These are phyloP conservation scores for Terfezia boudieri DNA, from an alignment of 495 filamentous ascomycete genomes.

Conservation along the genomic window DNA sequence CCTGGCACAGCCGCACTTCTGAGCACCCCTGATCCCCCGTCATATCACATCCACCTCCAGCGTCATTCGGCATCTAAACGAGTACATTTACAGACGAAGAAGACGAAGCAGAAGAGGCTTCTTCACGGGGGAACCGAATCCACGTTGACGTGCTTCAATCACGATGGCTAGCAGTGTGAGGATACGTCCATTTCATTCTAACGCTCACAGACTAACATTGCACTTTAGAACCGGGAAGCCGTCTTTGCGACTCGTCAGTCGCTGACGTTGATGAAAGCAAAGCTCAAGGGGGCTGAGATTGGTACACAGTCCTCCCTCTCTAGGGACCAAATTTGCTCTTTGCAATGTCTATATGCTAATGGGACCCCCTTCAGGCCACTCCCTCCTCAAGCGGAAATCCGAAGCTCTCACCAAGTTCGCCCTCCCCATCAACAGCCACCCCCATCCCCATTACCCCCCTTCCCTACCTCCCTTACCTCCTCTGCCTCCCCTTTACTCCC, in stretches of 20 bases:
- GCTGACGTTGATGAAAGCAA: constrained; percentile 87
- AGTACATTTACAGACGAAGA: too few species aligned
- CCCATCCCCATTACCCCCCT: neutral
- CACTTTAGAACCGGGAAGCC: constrained; percentile 62
- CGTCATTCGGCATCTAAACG: too few species aligned
- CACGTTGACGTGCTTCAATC: too few species aligned
- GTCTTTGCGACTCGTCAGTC: constrained; percentile 98
- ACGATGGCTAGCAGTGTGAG: too few species aligned
- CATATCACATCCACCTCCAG: too few species aligned
- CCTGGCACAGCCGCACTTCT: too few species aligned
- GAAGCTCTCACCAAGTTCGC: constrained; percentile 63
- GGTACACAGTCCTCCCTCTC: constrained; percentile 4
- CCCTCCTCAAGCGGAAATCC: constrained; percentile 71
- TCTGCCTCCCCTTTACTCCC: constrained; percentile 1
- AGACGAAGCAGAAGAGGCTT: too few species aligned
- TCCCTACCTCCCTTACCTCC: neutral
- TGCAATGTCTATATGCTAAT: constrained; percentile 13
- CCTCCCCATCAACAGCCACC: constrained; percentile 15
- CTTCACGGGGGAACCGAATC: too few species aligned
- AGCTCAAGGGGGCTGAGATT: constrained; percentile 87
- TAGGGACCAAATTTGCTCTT: neutral
- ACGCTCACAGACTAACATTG: too few species aligned
- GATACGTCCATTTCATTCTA: too few species aligned
- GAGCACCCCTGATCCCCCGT: too few species aligned
- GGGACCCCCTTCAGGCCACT: constrained; percentile 35